Evolutionary conservation across 1,284 basidiomycete species (phyloP), one percentile per base, ranked within the genome.

Genomic region (Rhodotorula glutinis): DNA sequence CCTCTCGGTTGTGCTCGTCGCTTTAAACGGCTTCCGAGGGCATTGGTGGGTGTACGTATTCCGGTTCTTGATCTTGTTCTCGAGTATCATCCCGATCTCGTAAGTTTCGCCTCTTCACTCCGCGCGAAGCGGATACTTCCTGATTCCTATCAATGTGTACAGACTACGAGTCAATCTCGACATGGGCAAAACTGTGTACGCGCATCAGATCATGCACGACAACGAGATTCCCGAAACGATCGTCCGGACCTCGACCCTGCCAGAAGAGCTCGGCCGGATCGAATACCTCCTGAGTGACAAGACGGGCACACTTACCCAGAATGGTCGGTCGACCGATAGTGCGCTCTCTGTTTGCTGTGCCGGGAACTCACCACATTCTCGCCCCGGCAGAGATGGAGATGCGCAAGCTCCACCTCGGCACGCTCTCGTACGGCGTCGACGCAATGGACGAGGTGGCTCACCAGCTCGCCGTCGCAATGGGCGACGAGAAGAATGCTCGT

Each of bases 131-230:
- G 7, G 10, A 13, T 9, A 27, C 1, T 4, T 30, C 0, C 47
- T 60, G 14, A 46, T 23, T 10, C 14, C n/a, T 29, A 13, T 13
- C 51, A 38, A 38, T 38, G 33, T 4, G 23, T 27, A 23, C 70
- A 97, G 92, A 83, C 82, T 99, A 60, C 90, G 96, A 33, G 95
- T 99, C 68, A 99, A 99, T 76, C 84, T 98, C 58, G 96, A 99
- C 79, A 98, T 99, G 94, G 96, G 95, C 68, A 99, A 99, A 82
- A 98, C 94, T 0, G 91, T 98, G 52, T 98, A 98, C 76, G 92
- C 92, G 0, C 87, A 90, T 55, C 91, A 95, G 75, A 98, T 98
- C 67, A 92, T 94, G 87, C 87, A 85, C 67, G 96, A 99, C 79
- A 77, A 76, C 52, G 92, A 98, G 79, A 98, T 99, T 72, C 91